A percentile compares a stretch with the other conserved stretches of the same genome.
phyloP scores from a whole-genome alignment of 192 early-diverging fungal species.

The Podila epicladia region DNA sequence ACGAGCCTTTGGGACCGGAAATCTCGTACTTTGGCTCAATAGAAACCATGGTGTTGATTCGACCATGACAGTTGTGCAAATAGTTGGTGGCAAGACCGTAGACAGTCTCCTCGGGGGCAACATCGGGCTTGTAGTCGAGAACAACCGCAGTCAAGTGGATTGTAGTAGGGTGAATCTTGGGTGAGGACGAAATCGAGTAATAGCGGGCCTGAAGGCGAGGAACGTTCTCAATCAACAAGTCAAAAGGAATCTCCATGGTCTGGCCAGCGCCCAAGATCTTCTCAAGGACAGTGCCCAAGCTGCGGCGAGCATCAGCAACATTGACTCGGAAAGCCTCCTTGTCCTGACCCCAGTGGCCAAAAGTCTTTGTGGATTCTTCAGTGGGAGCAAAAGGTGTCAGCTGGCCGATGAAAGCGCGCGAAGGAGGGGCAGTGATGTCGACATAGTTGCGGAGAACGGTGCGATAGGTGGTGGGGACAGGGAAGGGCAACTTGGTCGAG shows the following conservation, averaged over 20 bases:
- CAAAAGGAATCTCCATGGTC: slow-evolving; percentile 77
- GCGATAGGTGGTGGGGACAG: slow-evolving; percentile 85
- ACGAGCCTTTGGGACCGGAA: slow-evolving; percentile 55
- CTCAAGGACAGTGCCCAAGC: slow-evolving; percentile 79
- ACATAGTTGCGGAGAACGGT: slow-evolving; percentile 92
- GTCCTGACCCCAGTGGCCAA: slow-evolving; percentile 68
- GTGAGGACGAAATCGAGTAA: slow-evolving; percentile 97
- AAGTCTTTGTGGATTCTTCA: slow-evolving; percentile 59
- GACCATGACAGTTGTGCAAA: slow-evolving; percentile 74
- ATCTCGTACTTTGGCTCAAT: slow-evolving; percentile 52
- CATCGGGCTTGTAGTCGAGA: slow-evolving; percentile 77
- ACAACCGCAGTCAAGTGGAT: slow-evolving; percentile 91
- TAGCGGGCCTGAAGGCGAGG: slow-evolving; percentile 88
- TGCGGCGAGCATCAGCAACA: slow-evolving; percentile 72
- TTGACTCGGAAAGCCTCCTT: slow-evolving; percentile 73
- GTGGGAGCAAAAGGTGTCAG: slow-evolving; percentile 68
- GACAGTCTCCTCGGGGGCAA: slow-evolving; percentile 60
- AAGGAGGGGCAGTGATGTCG: slow-evolving; percentile 83
- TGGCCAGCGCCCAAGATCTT: slow-evolving; percentile 64
- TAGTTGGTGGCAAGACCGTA: slow-evolving; percentile 92
- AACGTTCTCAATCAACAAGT: slow-evolving; percentile 83
- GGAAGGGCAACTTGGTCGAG: slow-evolving; percentile 87
- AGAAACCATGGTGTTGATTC: slow-evolving; percentile 41
- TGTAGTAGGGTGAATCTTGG: slow-evolving; percentile 76
- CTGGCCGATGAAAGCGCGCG: slow-evolving; percentile 71